These are phyloP conservation scores for Blumeriella jaapii DNA, from an alignment of 2,329 filamentous ascomycete genomes.

Conservation along the genomic window DNA sequence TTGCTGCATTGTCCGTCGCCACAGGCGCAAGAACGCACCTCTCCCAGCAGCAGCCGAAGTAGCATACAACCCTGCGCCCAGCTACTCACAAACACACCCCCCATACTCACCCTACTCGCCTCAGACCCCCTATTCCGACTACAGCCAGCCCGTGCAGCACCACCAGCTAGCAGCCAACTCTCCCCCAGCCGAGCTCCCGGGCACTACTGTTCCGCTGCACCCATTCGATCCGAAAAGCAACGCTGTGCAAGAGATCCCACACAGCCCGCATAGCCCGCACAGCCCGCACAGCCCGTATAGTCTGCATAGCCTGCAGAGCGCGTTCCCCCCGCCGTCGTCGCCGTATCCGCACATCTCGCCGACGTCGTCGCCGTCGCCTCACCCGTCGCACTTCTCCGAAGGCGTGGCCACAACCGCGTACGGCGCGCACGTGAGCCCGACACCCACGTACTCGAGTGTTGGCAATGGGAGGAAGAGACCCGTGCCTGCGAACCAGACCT, in stretches of 20 bases:
- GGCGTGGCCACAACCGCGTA: background rate
- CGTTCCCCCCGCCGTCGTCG: background rate
- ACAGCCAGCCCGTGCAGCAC: background rate
- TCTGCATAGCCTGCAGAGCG: no score
- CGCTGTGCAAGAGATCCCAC: constrained; percentile 7
- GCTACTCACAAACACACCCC: constrained; percentile 2
- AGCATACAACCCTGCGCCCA: constrained; percentile 2
- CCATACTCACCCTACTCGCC: constrained; percentile 2
- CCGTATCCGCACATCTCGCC: constrained; percentile 3
- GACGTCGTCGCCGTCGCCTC: constrained; percentile 3
- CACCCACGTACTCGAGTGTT: constrained; percentile 14
- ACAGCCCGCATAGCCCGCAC: background rate
- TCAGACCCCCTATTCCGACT: constrained; percentile 5
- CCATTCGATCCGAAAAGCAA: constrained; percentile 8
- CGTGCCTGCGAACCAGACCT: constrained; percentile 14
- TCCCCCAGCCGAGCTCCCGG: constrained; percentile 7
- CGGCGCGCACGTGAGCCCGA: constrained; percentile 11
- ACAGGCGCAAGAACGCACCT: constrained; percentile 1
- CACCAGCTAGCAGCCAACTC: constrained; percentile 9
- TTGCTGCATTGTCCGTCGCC: constrained; percentile 27
- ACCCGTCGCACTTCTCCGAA: constrained; percentile 4
- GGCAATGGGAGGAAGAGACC: constrained; percentile 9
- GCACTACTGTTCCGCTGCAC: constrained; percentile 4
- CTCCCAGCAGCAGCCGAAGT: background rate
- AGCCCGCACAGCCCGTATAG: background rate